Evolutionary conservation across 306 rosid genomes (phyloP).

Genomic region (Canavalia ensiformis): DNA sequence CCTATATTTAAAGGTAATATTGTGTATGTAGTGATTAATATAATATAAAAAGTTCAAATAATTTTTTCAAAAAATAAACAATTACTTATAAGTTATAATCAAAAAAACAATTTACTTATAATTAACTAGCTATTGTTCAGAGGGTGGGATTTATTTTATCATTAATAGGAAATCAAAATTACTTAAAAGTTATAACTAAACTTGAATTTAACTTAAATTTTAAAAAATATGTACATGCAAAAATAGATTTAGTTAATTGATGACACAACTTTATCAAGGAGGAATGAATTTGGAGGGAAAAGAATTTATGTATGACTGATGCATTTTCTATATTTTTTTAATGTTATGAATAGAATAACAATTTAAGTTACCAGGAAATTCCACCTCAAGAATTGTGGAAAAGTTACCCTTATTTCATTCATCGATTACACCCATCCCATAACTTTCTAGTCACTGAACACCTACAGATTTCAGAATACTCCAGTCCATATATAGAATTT

Average conservation of each 20-base stretch:
- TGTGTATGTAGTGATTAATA: neutral
- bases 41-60: neutral
- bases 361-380: neutral
- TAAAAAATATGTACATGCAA: neutral
- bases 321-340: too few species aligned
- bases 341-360: neutral
- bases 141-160: neutral
- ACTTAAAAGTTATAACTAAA: neutral
- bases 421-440: neutral
- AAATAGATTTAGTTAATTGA: neutral
- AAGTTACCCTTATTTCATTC: neutral
- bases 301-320: neutral
- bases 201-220: neutral
- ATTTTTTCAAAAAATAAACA: neutral
- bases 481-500: constrained; percentile 6
- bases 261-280: neutral
- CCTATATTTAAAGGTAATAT: neutral
- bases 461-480: constrained; percentile 7
- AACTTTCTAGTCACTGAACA: neutral
- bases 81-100: too few species aligned
- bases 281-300: neutral
- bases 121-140: neutral
- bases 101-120: too few species aligned
- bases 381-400: neutral
- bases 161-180: neutral